A percentile compares a stretch with the other conserved stretches of the same genome.
These are phyloP conservation scores for Dactylellina leptospora DNA, from an alignment of 2,329 filamentous ascomycete species.

Conservation along the genomic window DNA sequence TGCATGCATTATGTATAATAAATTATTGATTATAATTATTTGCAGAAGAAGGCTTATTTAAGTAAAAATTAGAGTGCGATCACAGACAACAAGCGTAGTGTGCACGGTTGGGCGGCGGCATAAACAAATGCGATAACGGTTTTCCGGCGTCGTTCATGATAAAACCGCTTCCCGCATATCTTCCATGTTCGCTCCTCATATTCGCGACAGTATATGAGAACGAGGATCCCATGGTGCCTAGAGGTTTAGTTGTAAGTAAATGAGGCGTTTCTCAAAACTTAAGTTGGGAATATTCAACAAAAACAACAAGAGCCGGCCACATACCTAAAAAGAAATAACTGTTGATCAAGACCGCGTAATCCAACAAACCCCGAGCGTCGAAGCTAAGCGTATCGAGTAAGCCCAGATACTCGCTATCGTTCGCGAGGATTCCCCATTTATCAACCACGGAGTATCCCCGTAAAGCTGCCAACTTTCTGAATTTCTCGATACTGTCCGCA, in stretches of 20 bases:
- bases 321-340: slow-evolving; percentile 38
- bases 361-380: slow-evolving; percentile 27
- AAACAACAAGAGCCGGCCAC: slow-evolving; percentile 8
- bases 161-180: slow-evolving; percentile 30
- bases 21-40: no score
- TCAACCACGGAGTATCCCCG: slow-evolving; percentile 36
- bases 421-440: slow-evolving; percentile 37
- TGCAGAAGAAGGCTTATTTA: no score
- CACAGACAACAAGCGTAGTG: slow-evolving; percentile 37
- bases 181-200: slow-evolving; percentile 35
- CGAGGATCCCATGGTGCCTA: slow-evolving; percentile 34
- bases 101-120: slow-evolving; percentile 29
- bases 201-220: slow-evolving; percentile 38
- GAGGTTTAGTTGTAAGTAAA: no score
- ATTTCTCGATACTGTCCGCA: slow-evolving; percentile 17
- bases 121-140: slow-evolving; percentile 37
- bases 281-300: slow-evolving; percentile 3
- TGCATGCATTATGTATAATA: no score
- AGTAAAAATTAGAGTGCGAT: no score
- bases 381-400: slow-evolving; percentile 27
- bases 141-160: slow-evolving; percentile 23
- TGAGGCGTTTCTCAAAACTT: slow-evolving; percentile 7
- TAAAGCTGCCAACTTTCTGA: slow-evolving; percentile 24
- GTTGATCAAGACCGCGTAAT: slow-evolving; percentile 36
- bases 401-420: slow-evolving; percentile 18